Evolutionary conservation across 768 basidiomycete species (phyloP), one percentile per base, ranked within the genome.

Genomic region (Termitomyces sp.): DNA sequence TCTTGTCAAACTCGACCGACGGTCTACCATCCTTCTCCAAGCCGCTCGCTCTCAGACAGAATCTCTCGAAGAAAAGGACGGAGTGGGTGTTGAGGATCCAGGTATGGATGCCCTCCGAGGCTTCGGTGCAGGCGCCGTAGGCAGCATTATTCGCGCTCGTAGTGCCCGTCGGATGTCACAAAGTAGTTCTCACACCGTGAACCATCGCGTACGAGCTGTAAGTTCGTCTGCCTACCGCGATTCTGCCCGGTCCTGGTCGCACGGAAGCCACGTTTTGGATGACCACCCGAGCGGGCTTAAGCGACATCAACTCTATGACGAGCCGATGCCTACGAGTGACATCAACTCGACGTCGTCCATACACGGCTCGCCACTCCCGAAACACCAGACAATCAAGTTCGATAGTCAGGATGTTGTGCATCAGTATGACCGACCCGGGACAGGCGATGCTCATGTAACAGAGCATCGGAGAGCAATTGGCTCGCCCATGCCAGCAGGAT

Each of bases 61-160:
- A 61, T 75, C 76, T 0, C 64, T 79, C 35, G 86, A 87, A 55
- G 92, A 94, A 70, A 91, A 92, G 66, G 84, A 73, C 14, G 64
- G 77, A 1, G 58, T 80, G 5, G 86, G 82, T 0, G 57, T 85
- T 20, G 94, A 98, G 69, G 93, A 98, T 63, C 95, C 96, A 0
- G 95, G 95, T 3, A 90, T 97, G 70, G 94, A 94, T 60, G 82
- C 94, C 2, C 79, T 98, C 0, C 83, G 97, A 18, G 95, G 96
- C 16, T 89, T 89, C 2, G 95, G 95, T 64, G 30, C 30, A 30
- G 94, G 95, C 4, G 82, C 94, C 0, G 77, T 98, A 44, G 95
- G 97, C 18, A 93, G 90, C 67, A 89, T 98, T 66, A 92, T 96
- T 55, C 81, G 87, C 10, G 87, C 86, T 0, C 76, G 80, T 51